Evolutionary conservation across 2,329 filamentous ascomycete genomes (phyloP), one percentile per base, ranked within the genome.

Genomic region (Cyphellophora europaea): DNA sequence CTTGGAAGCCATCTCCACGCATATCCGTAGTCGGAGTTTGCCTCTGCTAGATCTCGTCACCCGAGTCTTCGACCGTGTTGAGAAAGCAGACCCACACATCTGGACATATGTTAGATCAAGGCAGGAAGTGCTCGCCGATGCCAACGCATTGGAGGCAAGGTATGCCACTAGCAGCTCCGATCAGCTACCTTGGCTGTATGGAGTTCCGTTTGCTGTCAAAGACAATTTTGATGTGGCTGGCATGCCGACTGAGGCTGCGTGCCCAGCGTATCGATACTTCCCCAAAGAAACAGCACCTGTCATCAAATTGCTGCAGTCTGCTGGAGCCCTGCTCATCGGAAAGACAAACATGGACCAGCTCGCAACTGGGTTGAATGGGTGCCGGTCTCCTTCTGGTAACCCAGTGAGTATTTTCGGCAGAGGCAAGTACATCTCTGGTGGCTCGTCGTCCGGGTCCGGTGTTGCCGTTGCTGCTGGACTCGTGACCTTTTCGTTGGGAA

Each of bases 281-380:
- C 62, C 72, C 1, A 54, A 56, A n/a, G 49, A 54, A 5, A 67
- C 61, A 11, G 65, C 69, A 2, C 57, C 58, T 4, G 64, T 67
- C 2, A 65, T 71, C 14, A 55, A 66, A 15, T 60, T 58, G 28
- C 49, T 73, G 4, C 55, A 72, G 3, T 55, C 60, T 4, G 64
- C 67, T 11, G 73, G 73, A 5, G 74, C 63, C 1, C 49, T 77
- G 3, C 67, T 71, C 37, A 59, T 77, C 28, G 74, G 74, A 18
- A 78, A 77, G 48, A 62, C 62, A 10, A 72, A 71, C 45, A 62
- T 79, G 35, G 75, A 79, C 48, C 74, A 79, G 51, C 61, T 79
- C 3, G 74, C 74, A 3, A 78, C 74, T 1, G 75, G 75, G 1
- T 59, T 79, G 3, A 71, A 67, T 10, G 75, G 74, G 11, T 72